Percentiles rank a stretch among this genome's conserved stretches.
These are phyloP conservation scores for Diaporthe ampelina DNA, from an alignment of 2,329 filamentous ascomycete species.

Conservation along the genomic window DNA sequence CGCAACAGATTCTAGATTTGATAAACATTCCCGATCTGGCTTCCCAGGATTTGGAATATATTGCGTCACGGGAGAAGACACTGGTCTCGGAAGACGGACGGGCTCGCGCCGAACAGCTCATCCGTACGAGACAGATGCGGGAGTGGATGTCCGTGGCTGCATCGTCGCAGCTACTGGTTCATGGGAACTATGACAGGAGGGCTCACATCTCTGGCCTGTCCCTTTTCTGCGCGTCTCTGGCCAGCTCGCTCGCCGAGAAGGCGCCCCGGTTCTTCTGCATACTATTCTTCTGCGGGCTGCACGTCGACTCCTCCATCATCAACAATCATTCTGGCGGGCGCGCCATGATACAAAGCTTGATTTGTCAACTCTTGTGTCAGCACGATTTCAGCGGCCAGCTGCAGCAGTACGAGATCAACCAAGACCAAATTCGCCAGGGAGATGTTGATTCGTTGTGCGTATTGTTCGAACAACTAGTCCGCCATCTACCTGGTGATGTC, in stretches of 20 bases:
- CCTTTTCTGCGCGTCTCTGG: slow-evolving; percentile 17
- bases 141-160: not conserved
- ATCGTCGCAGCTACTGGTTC: slow-evolving; percentile 19
- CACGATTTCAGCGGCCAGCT: not conserved
- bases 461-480: not conserved
- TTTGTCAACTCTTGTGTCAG: slow-evolving; percentile 13
- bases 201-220: slow-evolving; percentile 6
- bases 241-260: not conserved
- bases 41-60: not conserved
- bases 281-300: slow-evolving; percentile 32
- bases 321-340: slow-evolving; percentile 13
- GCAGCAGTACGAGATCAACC: not conserved
- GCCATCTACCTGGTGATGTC: not conserved
- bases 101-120: slow-evolving; percentile 15
- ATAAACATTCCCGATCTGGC: not conserved
- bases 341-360: slow-evolving; percentile 23
- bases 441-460: not conserved
- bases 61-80: not conserved
- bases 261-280: not conserved
- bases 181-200: not conserved
- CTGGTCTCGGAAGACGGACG: not conserved
- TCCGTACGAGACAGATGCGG: not conserved
- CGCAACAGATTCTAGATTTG: not conserved
- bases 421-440: not conserved
- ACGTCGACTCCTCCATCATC: not conserved